phyloP scores from a whole-genome alignment of 371 early-diverging fungal genomes.

The Mucor mucedo region DNA sequence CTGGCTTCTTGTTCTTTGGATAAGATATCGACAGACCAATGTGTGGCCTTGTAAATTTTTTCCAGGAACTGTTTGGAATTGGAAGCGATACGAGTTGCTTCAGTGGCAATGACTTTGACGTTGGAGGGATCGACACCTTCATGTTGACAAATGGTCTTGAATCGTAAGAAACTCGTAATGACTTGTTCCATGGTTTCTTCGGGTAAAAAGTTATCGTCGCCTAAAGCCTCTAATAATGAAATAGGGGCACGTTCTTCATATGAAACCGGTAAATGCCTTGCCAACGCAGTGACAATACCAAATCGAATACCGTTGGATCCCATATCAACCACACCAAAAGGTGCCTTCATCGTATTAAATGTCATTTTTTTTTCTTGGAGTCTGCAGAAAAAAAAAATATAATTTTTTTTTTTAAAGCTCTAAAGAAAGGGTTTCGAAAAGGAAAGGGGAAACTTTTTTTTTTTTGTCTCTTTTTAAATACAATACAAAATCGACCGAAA shows the following conservation, averaged over 20 bases:
- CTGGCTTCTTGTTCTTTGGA: slow-evolving; percentile 53
- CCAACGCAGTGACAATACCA: slow-evolving; percentile 51
- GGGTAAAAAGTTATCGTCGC: slow-evolving; percentile 39
- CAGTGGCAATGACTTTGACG: slow-evolving; percentile 59
- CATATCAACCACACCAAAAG: slow-evolving; percentile 61
- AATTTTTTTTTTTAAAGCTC: neutral
- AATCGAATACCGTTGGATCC: slow-evolving; percentile 67
- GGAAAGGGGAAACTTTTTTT: neutral
- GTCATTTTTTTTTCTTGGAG: neutral
- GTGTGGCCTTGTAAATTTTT: slow-evolving; percentile 46
- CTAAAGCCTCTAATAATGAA: slow-evolving; percentile 56
- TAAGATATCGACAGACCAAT: slow-evolving; percentile 46
- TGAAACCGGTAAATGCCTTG: slow-evolving; percentile 53
- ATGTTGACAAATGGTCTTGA: slow-evolving; percentile 52
- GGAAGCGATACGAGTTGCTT: slow-evolving; percentile 58
- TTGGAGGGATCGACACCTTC: slow-evolving; percentile 39
- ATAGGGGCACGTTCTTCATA: slow-evolving; percentile 62
- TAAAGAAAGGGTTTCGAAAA: too few species aligned
- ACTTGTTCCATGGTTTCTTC: slow-evolving; percentile 49
- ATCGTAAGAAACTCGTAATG: slow-evolving; percentile 52
- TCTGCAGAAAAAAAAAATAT: neutral
- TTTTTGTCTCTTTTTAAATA: neutral
- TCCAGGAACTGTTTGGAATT: slow-evolving; percentile 49
- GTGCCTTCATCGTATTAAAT: slow-evolving; percentile 24
- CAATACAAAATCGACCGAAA: neutral